Evolutionary conservation across 495 filamentous ascomycete genomes (phyloP), one percentile per base, ranked within the genome.

Genomic region (Neurospora sp.): DNA sequence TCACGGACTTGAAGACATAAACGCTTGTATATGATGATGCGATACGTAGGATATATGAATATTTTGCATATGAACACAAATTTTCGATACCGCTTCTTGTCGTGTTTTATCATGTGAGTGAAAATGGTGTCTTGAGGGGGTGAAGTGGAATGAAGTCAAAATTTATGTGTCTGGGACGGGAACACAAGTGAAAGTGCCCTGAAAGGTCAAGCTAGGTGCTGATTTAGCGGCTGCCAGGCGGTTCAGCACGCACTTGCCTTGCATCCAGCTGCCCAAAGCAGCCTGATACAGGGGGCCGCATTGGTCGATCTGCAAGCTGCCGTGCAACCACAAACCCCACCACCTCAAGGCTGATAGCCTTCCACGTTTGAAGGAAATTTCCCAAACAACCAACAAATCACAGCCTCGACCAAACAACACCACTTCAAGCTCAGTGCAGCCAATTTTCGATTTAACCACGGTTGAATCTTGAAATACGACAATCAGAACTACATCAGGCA

Each of bases 341-440:
- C 72, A n/a, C n/a, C n/a, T n/a, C n/a, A 75, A 75, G 72, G 74
- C 74, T 75, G 74, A 75, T n/a, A 41, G 54, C 72, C 42, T 69
- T 66, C 6, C 27, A 35, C 6, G 27, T 42, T 42, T 71, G 38
- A 35, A 73, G 69, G 74, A 75, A 75, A 75, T 73, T 75, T 75
- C 74, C 69, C 14, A 46, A 16, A 71, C 70, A 69, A 72, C 31
- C 16, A 54, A 42, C 46, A 69, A 72, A 18, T 20, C 31, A 3
- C 38, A 38, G 38, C 48, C 71, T n/a, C 18, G 11, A 39, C 16
- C 37, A 20, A 71, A 48, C 38, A 73, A 14, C n/a, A 66, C n/a
- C 44, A 62, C 38, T 44, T n/a, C 38, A 11, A 4, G 20, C n/a
- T 38, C n/a, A 20, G 23, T 37, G 14, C 27, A 35, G 54, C 54